A percentile compares a stretch with the other conserved stretches of the same genome.
These are phyloP conservation scores for Ustilago sp. DNA, from an alignment of 1,284 basidiomycete genomes.

Conservation along the genomic window DNA sequence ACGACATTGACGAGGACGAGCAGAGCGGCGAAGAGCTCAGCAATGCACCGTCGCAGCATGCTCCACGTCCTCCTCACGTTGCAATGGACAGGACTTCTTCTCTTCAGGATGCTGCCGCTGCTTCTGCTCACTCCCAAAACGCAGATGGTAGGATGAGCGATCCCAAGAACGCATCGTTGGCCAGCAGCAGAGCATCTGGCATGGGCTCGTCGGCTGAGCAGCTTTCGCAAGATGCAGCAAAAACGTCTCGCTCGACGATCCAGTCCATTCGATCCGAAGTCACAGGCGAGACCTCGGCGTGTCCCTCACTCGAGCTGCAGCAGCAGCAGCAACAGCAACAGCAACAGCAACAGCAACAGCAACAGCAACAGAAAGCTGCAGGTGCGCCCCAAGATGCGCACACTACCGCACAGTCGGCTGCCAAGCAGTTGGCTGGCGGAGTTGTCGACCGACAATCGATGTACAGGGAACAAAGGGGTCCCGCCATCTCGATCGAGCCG, in stretches of 20 bases:
- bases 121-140: conserved; percentile 3
- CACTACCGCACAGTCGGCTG: conserved; percentile 39
- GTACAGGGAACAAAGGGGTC: conserved; percentile 34
- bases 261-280: conserved; percentile 49
- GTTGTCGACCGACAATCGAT: conserved; percentile 42
- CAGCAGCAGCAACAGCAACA: neutral
- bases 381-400: conserved; percentile 29
- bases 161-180: conserved; percentile 14
- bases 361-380: neutral
- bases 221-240: conserved; percentile 34
- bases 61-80: neutral
- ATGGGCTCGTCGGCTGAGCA: conserved; percentile 42
- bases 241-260: conserved; percentile 50
- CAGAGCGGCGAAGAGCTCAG: conserved; percentile 27
- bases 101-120: conserved; percentile 14
- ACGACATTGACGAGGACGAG: conserved; percentile 48
- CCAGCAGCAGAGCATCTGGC: conserved; percentile 33
- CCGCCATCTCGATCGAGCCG: conserved; percentile 37
- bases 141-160: conserved; percentile 5
- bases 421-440: conserved; percentile 35
- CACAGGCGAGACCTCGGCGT: conserved; percentile 58
- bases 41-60: conserved; percentile 15
- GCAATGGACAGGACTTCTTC: conserved; percentile 27
- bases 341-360: neutral
- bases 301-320: conserved; percentile 55